Percentiles rank a stretch among this genome's conserved stretches.
Conservation (phyloP, 148 eudicot species). For the Polygonum maritimum region DNA sequence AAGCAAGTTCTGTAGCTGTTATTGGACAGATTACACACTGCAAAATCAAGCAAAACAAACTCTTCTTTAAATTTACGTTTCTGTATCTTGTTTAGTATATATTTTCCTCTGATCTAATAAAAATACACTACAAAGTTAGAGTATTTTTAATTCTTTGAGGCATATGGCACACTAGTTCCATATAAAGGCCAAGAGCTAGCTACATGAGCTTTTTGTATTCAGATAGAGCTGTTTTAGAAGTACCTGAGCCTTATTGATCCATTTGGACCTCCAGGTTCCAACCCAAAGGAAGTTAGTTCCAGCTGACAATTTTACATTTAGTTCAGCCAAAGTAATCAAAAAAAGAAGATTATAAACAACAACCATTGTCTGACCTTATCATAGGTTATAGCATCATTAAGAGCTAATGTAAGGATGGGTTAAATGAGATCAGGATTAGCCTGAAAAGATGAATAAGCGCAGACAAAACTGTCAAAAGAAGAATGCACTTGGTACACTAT, state of each 20-base stretch:
- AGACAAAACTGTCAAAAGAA: neutral
- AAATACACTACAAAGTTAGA: neutral
- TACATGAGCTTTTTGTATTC: neutral
- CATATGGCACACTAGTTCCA: neutral
- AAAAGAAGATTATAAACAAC: neutral
- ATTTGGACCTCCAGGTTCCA: slow-evolving; percentile 89
- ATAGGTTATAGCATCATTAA: slow-evolving; percentile 80
- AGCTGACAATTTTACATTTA: neutral
- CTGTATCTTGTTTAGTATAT: neutral
- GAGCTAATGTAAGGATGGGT: slow-evolving; percentile 59
- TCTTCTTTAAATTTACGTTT: neutral
- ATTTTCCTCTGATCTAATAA: neutral
- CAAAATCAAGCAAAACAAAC: neutral
- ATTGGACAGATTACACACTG: neutral
- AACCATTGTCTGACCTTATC: slow-evolving; percentile 60
- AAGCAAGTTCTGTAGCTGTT: neutral
- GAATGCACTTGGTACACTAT: neutral
- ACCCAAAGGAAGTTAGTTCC: slow-evolving; percentile 21
- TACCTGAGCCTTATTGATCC: slow-evolving; percentile 97
- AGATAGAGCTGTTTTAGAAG: neutral
- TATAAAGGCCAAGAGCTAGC: neutral
- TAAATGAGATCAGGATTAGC: slow-evolving; percentile 61
- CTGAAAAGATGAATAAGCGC: slow-evolving; percentile 25
- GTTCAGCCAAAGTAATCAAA: neutral
- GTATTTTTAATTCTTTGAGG: neutral